Base-by-base conservation (phyloP, 805 yeast genomes). In the Ogataea nonfermentans region DNA sequence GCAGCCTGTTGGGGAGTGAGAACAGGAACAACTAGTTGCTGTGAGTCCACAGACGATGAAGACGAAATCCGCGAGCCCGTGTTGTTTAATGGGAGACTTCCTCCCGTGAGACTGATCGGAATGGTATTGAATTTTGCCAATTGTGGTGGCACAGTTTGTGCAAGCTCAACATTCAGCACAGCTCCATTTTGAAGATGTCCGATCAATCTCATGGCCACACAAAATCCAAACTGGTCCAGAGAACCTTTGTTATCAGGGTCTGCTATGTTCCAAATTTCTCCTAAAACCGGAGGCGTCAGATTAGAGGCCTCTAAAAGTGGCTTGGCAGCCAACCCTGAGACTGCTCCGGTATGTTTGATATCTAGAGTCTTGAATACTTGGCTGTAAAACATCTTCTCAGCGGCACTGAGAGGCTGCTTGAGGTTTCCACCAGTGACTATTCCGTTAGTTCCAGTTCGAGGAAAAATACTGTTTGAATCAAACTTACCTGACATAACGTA, bases 261-360 rank as follows among this genome's bases (percentile, higher is more conserved):
- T n/a, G 96, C 89, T 24, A 84, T 60, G 61, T 85, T 90, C 99
- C 99, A 93, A 47, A 93, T 81, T 62, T 89, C 93, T 8, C 96
- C 95, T 24, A 93, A 70, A 22, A 76, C 66, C 12, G 80, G 70
- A 3, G 95, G 82, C 5, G 93, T 80, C 33, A 93, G 71, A 1
- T 95, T 95, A 3, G 95, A 81, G 43, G 84, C 84, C 53, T 89
- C 95, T 48, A 93, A 79, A 6, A 95, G 70, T 9, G 87, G 73
- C 49, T 93, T 78, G 9, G 95, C 86, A 27, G 81, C 79, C 26
- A 84, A 90, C 24, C 99, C 99, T 3, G 96, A 84, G 42, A 91
- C 84, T 22, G 83, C 72, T 4, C 96, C 96, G 31, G 83, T 65
- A 31, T 74, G 72, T 52, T 85, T 93, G 3, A 82, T 75, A 61